phyloP scores from a whole-genome alignment of 148 eudicot species.

The Rhododendron henanense region DNA sequence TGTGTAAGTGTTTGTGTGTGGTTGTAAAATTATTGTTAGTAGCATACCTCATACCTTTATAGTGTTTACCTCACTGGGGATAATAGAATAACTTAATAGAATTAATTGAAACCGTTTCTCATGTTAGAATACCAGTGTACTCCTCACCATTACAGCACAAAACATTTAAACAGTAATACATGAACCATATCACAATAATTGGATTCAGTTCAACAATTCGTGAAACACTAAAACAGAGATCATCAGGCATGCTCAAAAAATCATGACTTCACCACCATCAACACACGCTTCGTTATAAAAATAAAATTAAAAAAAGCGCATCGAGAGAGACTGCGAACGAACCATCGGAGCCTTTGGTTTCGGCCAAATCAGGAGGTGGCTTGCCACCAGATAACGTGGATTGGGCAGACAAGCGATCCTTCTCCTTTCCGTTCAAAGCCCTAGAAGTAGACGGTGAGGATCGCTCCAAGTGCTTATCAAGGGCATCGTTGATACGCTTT shows the following conservation, averaged over 20 bases:
- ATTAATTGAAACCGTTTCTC: not conserved
- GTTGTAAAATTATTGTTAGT: no score
- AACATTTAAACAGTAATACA: not conserved
- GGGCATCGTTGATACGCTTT: slow-evolving; percentile 50
- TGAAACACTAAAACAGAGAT: not conserved
- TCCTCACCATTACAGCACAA: not conserved
- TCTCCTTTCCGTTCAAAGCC: slow-evolving; percentile 35
- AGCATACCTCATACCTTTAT: no score
- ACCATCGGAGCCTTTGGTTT: slow-evolving; percentile 4
- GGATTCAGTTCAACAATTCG: not conserved
- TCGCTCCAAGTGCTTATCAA: slow-evolving; percentile 58
- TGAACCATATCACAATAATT: not conserved
- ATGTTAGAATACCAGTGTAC: not conserved
- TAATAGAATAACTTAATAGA: not conserved
- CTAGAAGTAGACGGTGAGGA: slow-evolving; percentile 56
- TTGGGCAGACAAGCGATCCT: slow-evolving; percentile 33
- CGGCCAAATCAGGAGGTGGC: slow-evolving; percentile 11
- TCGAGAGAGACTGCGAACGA: not conserved
- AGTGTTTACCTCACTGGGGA: not conserved
- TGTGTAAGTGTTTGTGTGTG: no score
- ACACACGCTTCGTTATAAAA: no score
- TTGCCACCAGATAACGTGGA: slow-evolving; percentile 26
- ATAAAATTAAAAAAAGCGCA: no score
- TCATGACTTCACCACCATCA: not conserved
- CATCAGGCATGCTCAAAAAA: not conserved